Evolutionary conservation across 225 moss, liverwort and hornwort genomes (phyloP).

Genomic region (Sphagnum contortum): DNA sequence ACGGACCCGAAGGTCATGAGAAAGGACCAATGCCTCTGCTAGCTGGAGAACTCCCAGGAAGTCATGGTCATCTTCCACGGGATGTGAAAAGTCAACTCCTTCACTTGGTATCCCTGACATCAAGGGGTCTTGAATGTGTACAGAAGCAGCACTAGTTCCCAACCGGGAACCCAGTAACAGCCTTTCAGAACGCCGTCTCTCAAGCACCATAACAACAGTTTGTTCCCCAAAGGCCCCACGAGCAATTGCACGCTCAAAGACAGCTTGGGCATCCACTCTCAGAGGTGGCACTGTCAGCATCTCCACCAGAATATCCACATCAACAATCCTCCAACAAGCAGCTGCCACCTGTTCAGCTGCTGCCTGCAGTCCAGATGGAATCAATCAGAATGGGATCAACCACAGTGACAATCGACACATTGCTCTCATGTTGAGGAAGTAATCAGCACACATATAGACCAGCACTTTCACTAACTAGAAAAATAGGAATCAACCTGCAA

Average conservation of each 20-base stretch:
- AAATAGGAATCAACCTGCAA: slow-evolving; percentile 32
- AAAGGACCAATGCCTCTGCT: slow-evolving; percentile 80
- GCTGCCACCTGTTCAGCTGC: slow-evolving; percentile 97
- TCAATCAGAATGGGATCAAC: no score
- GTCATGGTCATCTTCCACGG: slow-evolving; percentile 82
- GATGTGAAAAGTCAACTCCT: slow-evolving; percentile 48
- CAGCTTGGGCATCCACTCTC: slow-evolving; percentile 94
- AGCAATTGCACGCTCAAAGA: slow-evolving; percentile 95
- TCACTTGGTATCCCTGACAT: slow-evolving; percentile 63
- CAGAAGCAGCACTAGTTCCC: slow-evolving; percentile 33
- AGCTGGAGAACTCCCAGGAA: slow-evolving; percentile 93
- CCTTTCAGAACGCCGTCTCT: slow-evolving; percentile 93
- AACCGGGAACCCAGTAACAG: slow-evolving; percentile 69
- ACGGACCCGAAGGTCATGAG: slow-evolving; percentile 78
- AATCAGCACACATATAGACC: no score
- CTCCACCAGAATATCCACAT: slow-evolving; percentile 98
- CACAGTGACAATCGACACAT: background rate
- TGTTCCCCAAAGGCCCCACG: slow-evolving; percentile 98
- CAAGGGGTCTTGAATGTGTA: slow-evolving; percentile 68
- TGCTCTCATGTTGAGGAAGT: no score
- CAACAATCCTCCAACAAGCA: slow-evolving; percentile 93
- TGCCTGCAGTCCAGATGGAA: slow-evolving; percentile 30
- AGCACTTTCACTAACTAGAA: no score
- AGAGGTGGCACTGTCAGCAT: slow-evolving; percentile 78
- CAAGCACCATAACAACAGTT: slow-evolving; percentile 96